A percentile compares a stretch with the other conserved stretches of the same genome.
Conservation (phyloP, 805 yeast species). For the Candida caryicola region DNA sequence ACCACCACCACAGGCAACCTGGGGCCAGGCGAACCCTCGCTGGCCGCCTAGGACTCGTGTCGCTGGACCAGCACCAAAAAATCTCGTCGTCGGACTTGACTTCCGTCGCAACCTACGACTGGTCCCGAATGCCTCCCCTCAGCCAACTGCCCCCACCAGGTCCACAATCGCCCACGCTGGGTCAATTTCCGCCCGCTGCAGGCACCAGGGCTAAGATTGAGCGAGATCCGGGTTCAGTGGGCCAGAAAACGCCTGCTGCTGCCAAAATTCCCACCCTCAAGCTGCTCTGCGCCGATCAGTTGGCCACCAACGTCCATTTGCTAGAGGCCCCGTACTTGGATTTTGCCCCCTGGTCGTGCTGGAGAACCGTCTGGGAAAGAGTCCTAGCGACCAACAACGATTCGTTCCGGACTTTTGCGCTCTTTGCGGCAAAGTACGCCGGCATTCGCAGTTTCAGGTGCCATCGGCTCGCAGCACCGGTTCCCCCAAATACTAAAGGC, state of each 20-base stretch:
- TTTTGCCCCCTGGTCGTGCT: conserved; percentile 26
- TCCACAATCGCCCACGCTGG: too few relatives aligned
- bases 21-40: too few relatives aligned
- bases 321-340: conserved; percentile 19
- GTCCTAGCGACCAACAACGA: conserved; percentile 26
- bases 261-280: conserved; percentile 16
- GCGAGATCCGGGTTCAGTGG: too few relatives aligned
- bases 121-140: conserved; percentile 11
- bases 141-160: conserved; percentile 5
- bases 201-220: too few relatives aligned
- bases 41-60: conserved; percentile 3
- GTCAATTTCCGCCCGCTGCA: too few relatives aligned
- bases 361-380: conserved; percentile 32
- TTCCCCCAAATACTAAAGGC: neutral
- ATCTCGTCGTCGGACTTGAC: neutral
- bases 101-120: neutral
- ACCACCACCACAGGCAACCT: neutral
- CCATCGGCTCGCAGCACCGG: conserved; percentile 14
- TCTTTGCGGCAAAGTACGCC: conserved; percentile 25
- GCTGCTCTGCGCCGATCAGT: conserved; percentile 22
- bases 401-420: conserved; percentile 24
- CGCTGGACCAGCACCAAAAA: conserved; percentile 11
- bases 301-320: conserved; percentile 27
- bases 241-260: too few relatives aligned
- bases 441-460: conserved; percentile 19